Conservation (phyloP, 208 protist genomes). For the Leishmania tarentolae region DNA sequence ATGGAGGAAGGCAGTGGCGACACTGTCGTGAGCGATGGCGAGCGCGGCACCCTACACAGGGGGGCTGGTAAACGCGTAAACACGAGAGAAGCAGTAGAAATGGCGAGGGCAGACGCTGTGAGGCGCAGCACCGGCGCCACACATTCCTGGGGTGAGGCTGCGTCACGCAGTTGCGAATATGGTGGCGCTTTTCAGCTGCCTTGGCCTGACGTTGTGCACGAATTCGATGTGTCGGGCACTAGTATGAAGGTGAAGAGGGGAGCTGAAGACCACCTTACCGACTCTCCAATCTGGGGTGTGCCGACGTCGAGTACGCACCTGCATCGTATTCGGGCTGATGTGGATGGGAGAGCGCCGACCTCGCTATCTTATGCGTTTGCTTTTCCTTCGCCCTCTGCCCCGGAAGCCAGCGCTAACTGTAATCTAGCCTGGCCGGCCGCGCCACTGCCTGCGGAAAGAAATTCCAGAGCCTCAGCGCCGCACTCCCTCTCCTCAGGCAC, state of each 20-base stretch:
- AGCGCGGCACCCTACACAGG: neutral
- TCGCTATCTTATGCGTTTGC: neutral
- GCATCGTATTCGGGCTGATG: neutral
- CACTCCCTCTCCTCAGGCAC: neutral
- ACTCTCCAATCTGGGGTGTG: conserved; percentile 11
- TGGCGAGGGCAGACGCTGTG: neutral
- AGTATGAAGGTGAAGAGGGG: no score
- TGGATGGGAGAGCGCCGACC: neutral
- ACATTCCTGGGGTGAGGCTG: neutral
- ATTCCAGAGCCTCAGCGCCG: neutral
- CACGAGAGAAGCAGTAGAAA: neutral
- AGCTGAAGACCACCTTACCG: conserved; percentile 11
- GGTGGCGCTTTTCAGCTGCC: neutral
- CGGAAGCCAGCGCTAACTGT: neutral
- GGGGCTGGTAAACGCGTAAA: neutral
- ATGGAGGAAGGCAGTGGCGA: neutral
- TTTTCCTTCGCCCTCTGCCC: neutral
- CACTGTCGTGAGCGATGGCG: neutral
- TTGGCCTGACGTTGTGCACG: neutral
- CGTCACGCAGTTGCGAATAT: neutral
- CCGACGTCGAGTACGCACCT: neutral
- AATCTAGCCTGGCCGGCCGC: neutral
- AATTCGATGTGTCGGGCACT: no score
- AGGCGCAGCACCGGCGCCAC: neutral
- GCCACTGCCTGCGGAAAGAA: neutral